Percentiles rank a stretch among this genome's conserved stretches.
Conservation (phyloP, 2,329 filamentous ascomycete genomes). For the Fusarium sulawesiense region DNA sequence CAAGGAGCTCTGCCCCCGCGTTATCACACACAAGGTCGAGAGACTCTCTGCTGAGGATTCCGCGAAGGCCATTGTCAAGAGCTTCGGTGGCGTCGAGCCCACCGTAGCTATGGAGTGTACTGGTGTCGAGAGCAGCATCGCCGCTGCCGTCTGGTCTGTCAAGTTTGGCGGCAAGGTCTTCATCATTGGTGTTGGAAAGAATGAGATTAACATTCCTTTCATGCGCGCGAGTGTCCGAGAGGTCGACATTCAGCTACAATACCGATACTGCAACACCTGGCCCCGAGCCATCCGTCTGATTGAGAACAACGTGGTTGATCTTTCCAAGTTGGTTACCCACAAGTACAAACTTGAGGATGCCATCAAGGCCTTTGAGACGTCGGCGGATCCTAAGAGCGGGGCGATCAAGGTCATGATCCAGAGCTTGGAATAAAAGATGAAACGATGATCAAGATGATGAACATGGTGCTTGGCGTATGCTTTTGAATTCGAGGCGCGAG, state of each 20-base stretch:
- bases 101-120: constrained; percentile 91
- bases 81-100: constrained; percentile 84
- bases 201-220: constrained; percentile 95
- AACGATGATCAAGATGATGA: constrained; percentile 26
- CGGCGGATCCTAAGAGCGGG: constrained; percentile 86
- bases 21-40: constrained; percentile 83
- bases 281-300: constrained; percentile 90
- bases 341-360: constrained; percentile 88
- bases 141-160: constrained; percentile 85
- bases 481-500: constrained; percentile 36
- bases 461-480: constrained; percentile 43
- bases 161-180: constrained; percentile 98
- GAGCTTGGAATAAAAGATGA: constrained; percentile 63
- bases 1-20: constrained; percentile 81
- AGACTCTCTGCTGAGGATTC: constrained; percentile 75
- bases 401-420: constrained; percentile 99
- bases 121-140: constrained; percentile 90
- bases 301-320: constrained; percentile 83
- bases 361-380: constrained; percentile 88
- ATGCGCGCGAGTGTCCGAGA: constrained; percentile 92
- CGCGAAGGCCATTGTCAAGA: constrained; percentile 72
- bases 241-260: constrained; percentile 96
- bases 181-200: constrained; percentile 93
- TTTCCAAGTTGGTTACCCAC: constrained; percentile 88
- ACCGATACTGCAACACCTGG: constrained; percentile 97